Evolutionary conservation across 306 rosid genomes (phyloP), one percentile per base, ranked within the genome.

Genomic region (Rosa lucieae): DNA sequence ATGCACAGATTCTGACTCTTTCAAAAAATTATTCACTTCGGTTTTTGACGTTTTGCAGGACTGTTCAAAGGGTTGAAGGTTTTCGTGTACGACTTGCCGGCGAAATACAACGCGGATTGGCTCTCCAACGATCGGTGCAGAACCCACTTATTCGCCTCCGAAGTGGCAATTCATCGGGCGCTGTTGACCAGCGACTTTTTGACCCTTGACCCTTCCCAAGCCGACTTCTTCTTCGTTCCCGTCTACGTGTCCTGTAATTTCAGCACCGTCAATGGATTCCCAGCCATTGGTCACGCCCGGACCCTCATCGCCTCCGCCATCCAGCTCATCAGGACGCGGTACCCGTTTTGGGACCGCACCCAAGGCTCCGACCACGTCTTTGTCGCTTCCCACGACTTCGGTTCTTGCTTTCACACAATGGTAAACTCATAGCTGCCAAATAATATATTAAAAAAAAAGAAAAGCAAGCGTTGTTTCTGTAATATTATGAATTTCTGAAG

Each of bases 221-320:
- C 98, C 3, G 93, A 92, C 68, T 90, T 94, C 67, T 94, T 94
- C 89, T 92, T 90, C 82, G 98, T 94, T 9, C 98, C 98, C 1
- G 96, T 94, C 32, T 94, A 94, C 80, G 98, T 94, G 0, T 89
- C 98, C 17, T 94, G 98, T 90, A 94, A 92, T 77, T 94, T 94
- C 89, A 94, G 94, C 92, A 79, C 90, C 79, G 70, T 90, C 5
- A 89, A 90, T 65, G 97, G 99, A 44, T 96, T 96, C 88, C 99
- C 97, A 0, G 97, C 98, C 40, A 91, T 93, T 17, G 98, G 97
- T 52, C 98, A 96, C 82, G 99, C 99, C 1, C 96, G 99, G 11
- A 51, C 87, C 0, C 92, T 96, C 6, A 67, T 96, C 11, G 49
- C 90, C 49, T 93, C 97, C 14, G 96, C 97, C 1, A 82, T 96